phyloP scores from a whole-genome alignment of 371 early-diverging fungal species.

The Mortierella sp. region DNA sequence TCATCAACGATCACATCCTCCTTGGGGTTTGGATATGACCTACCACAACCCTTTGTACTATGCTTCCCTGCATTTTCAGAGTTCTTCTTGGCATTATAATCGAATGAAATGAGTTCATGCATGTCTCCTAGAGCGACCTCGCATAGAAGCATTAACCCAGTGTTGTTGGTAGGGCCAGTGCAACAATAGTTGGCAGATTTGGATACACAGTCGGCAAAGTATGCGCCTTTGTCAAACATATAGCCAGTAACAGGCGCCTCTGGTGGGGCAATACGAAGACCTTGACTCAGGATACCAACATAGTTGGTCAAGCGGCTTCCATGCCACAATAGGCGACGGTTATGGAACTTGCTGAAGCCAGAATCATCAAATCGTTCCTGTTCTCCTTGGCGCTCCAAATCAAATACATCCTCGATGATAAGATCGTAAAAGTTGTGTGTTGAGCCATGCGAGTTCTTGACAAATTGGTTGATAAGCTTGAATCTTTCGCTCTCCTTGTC shows the following conservation, averaged over 20 bases:
- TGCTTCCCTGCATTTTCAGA: conserved; percentile 58
- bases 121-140: conserved; percentile 74
- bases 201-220: conserved; percentile 78
- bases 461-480: conserved; percentile 63
- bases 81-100: conserved; percentile 65
- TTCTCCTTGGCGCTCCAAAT: conserved; percentile 62
- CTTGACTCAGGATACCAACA: conserved; percentile 73
- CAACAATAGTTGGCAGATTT: conserved; percentile 78
- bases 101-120: conserved; percentile 59
- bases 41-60: conserved; percentile 69
- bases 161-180: conserved; percentile 46
- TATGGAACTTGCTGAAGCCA: conserved; percentile 58
- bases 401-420: conserved; percentile 65
- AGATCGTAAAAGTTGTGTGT: conserved; percentile 60
- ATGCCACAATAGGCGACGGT: conserved; percentile 70
- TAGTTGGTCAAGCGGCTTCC: conserved; percentile 71
- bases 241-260: conserved; percentile 75
- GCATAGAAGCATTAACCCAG: conserved; percentile 71
- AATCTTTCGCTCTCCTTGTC: conserved; percentile 62
- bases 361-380: conserved; percentile 53
- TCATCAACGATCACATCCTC: conserved; percentile 42
- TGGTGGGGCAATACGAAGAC: conserved; percentile 72
- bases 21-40: conserved; percentile 62
- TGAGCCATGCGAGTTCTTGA: conserved; percentile 64
- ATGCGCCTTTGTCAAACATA: conserved; percentile 82